Conservation (phyloP, 1,284 basidiomycete species). For the Cryptococcus sp. region DNA sequence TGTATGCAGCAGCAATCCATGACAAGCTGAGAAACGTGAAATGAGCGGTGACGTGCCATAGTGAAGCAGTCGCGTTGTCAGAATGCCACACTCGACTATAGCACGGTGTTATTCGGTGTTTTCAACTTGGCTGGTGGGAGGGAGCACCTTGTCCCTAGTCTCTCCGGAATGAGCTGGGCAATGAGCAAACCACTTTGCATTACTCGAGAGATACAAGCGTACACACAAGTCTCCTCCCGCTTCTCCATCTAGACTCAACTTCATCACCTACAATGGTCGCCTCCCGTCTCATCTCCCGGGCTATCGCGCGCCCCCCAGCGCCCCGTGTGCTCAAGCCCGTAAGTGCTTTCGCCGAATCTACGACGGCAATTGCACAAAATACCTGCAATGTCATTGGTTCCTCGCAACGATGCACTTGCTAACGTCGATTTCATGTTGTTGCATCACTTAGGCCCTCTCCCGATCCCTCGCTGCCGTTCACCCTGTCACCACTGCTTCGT, state of each 20-base stretch:
- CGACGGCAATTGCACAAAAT: slow-evolving; percentile 4
- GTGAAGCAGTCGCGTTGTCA: neutral
- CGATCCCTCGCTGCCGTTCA: slow-evolving; percentile 46
- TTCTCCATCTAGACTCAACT: neutral
- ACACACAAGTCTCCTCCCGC: neutral
- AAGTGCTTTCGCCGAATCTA: slow-evolving; percentile 3
- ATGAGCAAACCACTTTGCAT: no score
- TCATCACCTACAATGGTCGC: slow-evolving; percentile 33
- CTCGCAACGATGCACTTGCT: slow-evolving; percentile 4
- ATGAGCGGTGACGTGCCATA: slow-evolving; percentile 1
- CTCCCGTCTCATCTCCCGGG: slow-evolving; percentile 44
- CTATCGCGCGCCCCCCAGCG: slow-evolving; percentile 32
- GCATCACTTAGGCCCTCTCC: slow-evolving; percentile 29
- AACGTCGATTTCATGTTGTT: neutral
- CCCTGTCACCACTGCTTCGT: slow-evolving; percentile 63
- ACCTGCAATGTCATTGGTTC: slow-evolving; percentile 10
- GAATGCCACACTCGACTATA: slow-evolving; percentile 9
- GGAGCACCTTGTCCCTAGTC: neutral
- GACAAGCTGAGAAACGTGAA: neutral
- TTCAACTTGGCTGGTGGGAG: slow-evolving; percentile 1
- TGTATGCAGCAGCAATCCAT: neutral
- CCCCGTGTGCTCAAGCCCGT: slow-evolving; percentile 22
- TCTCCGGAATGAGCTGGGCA: no score
- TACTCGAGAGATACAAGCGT: no score
- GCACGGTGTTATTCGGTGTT: slow-evolving; percentile 14